Percentiles rank a stretch among this genome's conserved stretches.
Conservation (phyloP, 805 yeast genomes). For the Metschnikowia cerradonensis region DNA sequence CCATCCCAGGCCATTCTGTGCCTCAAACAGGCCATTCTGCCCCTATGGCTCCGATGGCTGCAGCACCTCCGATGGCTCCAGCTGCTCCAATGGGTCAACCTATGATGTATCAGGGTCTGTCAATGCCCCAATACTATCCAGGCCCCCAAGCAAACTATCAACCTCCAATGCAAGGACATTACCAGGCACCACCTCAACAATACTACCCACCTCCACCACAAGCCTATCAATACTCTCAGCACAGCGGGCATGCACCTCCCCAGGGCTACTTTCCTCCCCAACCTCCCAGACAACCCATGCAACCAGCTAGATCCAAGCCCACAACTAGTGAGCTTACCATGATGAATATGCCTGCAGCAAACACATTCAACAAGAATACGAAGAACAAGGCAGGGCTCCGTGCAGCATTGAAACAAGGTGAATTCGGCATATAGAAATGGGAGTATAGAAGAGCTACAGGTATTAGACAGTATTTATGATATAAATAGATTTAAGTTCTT, state of each 20-base stretch:
- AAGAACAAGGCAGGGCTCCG: slow-evolving; percentile 55
- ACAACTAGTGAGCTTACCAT: slow-evolving; percentile 42
- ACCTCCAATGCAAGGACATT: slow-evolving; percentile 18
- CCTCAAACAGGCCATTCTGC: neutral
- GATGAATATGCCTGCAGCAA: slow-evolving; percentile 45
- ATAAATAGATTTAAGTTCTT: slow-evolving; percentile 5
- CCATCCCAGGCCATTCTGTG: neutral
- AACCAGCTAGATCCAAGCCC: slow-evolving; percentile 17
- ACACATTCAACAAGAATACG: slow-evolving; percentile 36
- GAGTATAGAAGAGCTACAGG: no score
- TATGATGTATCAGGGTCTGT: slow-evolving; percentile 1
- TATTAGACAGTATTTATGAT: no score
- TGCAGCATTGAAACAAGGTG: slow-evolving; percentile 60
- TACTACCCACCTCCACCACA: slow-evolving; percentile 12
- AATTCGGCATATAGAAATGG: slow-evolving; percentile 55
- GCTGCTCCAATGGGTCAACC: neutral
- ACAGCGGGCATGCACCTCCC: slow-evolving; percentile 9
- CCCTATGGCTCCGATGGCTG: neutral
- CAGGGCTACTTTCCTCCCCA: slow-evolving; percentile 19
- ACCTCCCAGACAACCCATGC: slow-evolving; percentile 1
- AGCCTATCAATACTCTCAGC: slow-evolving; percentile 9
- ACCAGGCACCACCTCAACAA: slow-evolving; percentile 15
- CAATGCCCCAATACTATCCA: slow-evolving; percentile 6
- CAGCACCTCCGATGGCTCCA: neutral
- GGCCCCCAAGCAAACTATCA: slow-evolving; percentile 6